Evolutionary conservation across 2,329 filamentous ascomycete species (phyloP), one percentile per base, ranked within the genome.

Genomic region (Leptosphaerulina australis): DNA sequence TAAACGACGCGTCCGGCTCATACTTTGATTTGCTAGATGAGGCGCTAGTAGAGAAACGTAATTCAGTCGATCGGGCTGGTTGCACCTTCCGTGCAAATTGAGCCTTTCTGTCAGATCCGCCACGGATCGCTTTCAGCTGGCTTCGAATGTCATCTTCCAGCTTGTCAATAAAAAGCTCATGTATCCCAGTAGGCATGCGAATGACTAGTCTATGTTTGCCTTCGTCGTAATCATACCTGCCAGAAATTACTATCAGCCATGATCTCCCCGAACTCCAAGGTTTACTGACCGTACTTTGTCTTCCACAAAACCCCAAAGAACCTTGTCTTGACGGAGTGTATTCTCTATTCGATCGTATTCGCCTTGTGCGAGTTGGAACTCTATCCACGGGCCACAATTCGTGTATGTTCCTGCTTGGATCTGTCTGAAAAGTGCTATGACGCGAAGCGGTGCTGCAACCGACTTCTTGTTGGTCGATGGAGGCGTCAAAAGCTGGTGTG

Each of bases 51-150:
- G 43, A 41, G 38, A 59, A 58, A 20, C 31, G 24, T 43, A 64
- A 60, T 15, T 58, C 41, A 28, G 56, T 58, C 10, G 55, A 66
- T 28, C 45, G 44, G 21, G 52, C 54, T 41, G 43, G 26, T 2
- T 50, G 26, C 29, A 66, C 57, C 44, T 60, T 64, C 46, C 58
- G 44, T 22, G 62, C 58, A 45, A 66, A 66, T 37, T 11, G 8
- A 14, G 59, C 61, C 15, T 20, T 36, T 6, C 15, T 30, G 15
- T 36, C 58, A 14, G 36, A 56, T 60, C 60, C 55, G 10, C 47
- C 28, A 30, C 46, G 50, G 21, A 66, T 62, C 17, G 24, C 5
- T 57, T 61, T 61, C 14, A 64, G 49, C 40, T 59, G 51, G 22
- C 46, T 60, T 5, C 21, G 34, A 37, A 67, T 59, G 2, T 37